A percentile compares a stretch with the other conserved stretches of the same genome.
Evolutionary conservation across 2,329 filamentous ascomycete species (phyloP).

Genomic region (Plenodomus biglobosus): DNA sequence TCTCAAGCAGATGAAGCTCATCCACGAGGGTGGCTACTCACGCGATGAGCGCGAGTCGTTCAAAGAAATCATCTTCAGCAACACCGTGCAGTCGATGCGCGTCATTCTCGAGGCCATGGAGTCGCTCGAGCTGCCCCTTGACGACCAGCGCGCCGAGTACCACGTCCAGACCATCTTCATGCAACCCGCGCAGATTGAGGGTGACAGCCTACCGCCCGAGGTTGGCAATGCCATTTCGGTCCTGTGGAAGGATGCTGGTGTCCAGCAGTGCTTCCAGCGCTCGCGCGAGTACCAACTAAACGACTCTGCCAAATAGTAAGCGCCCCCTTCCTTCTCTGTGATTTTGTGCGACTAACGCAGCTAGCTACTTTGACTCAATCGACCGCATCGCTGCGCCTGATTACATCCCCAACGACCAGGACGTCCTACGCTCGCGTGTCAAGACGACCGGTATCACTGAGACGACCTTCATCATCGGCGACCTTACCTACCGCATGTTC

Average conservation of each 20-base stretch:
- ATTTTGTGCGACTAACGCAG: background rate
- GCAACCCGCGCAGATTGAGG: constrained; percentile 95
- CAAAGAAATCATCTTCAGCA: constrained; percentile 73
- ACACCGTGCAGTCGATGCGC: constrained; percentile 70
- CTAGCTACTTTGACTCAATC: constrained; percentile 93
- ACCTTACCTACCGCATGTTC: constrained; percentile 96
- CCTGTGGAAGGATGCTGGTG: constrained; percentile 88
- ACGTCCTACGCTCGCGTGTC: constrained; percentile 92
- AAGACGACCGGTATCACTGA: constrained; percentile 98
- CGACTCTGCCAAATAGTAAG: constrained; percentile 93
- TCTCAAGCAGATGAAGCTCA: constrained; percentile 98
- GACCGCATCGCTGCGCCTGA: constrained; percentile 86
- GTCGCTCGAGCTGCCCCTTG: constrained; percentile 74
- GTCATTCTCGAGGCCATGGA: constrained; percentile 71
- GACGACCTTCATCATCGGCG: constrained; percentile 92
- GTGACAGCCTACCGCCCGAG: constrained; percentile 89
- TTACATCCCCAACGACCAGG: constrained; percentile 93
- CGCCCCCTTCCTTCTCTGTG: constrained; percentile 23
- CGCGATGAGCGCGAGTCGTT: constrained; percentile 76
- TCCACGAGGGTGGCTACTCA: constrained; percentile 98
- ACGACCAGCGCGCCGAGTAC: constrained; percentile 91
- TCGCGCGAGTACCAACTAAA: constrained; percentile 96
- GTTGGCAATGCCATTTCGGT: constrained; percentile 91
- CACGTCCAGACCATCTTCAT: constrained; percentile 99
- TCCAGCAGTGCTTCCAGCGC: constrained; percentile 93